Evolutionary conservation across 495 filamentous ascomycete species (phyloP), one percentile per base, ranked within the genome.

Genomic region (Xylaria telfairii): DNA sequence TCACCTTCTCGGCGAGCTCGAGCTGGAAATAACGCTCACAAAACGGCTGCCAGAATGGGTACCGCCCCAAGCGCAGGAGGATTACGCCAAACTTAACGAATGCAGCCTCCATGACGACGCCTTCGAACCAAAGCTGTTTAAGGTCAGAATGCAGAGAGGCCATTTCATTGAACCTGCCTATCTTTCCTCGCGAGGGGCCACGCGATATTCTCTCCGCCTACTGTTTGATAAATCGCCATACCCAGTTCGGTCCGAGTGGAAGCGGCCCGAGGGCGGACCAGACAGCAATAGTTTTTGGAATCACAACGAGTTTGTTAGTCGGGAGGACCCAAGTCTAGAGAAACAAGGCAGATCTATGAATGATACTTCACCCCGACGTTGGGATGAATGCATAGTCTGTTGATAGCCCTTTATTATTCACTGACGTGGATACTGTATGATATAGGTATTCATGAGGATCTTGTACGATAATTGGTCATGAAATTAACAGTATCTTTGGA

Each of bases 171-270:
- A 70, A 47, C 76, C 76, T 44, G 44, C 37, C 61, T 47, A 46
- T 46, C 57, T 69, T 28, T 41, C 60, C 17, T 68, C 60, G 42
- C 19, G 34, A 32, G 53, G 71, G 26, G 47, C 24, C 17, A 44
- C 54, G 32, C 72, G 74, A 66, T 79, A 54, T 60, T 72, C 69
- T 39, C 67, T 74, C 70, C 76, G 77, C 56, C 53, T 79, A 37
- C 41, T 74, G 37, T 79, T 79, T 59, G 76, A 79, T 51, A 77
- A 73, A 53, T 78, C 77, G 34, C 77, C 77, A 13, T 79, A 79
- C 56, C 77, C 77, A 9, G 74, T 76, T 44, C 69, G 72, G 66
- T 64, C 63, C 34, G 70, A 76, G 69, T 79, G 77, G 77, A 75
- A 51, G 68, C 30, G 62, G 15, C 76, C 76, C 28, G 69, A 71